Percentiles rank a stretch among this genome's conserved stretches.
phyloP scores from a whole-genome alignment of 768 basidiomycete species.

The Fomitopsis serialis region DNA sequence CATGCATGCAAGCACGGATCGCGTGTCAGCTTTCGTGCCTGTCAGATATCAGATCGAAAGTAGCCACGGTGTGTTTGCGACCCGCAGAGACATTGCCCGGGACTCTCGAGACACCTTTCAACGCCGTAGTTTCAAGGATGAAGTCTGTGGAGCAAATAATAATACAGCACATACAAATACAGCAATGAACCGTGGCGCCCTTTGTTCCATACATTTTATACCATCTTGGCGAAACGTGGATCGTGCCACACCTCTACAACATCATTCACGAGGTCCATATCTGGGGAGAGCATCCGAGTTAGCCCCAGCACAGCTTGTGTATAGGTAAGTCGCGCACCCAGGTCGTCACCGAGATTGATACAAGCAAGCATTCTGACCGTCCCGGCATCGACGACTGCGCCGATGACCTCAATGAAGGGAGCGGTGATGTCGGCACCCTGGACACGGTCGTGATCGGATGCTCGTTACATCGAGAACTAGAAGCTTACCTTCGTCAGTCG shows the following conservation, averaged over 20 bases:
- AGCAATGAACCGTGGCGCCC: not conserved
- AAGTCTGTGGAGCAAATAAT: not conserved
- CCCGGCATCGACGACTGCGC: slow-evolving; percentile 12
- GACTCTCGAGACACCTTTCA: too few species aligned
- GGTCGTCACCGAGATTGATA: slow-evolving; percentile 11
- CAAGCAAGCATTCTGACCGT: slow-evolving; percentile 17
- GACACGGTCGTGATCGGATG: not conserved
- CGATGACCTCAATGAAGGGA: slow-evolving; percentile 17
- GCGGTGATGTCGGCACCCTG: slow-evolving; percentile 5
- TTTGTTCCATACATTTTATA: not conserved
- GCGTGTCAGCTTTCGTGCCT: too few species aligned
- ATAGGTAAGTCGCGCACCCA: slow-evolving; percentile 6
- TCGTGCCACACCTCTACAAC: slow-evolving; percentile 18
- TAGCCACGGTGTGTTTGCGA: too few species aligned
- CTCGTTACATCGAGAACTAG: too few species aligned
- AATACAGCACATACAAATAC: not conserved
- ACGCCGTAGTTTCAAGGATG: too few species aligned
- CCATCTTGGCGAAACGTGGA: slow-evolving; percentile 12
- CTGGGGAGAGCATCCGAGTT: not conserved
- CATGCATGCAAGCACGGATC: too few species aligned
- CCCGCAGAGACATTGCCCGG: too few species aligned
- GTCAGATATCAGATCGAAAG: too few species aligned
- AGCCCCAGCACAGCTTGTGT: too few species aligned
- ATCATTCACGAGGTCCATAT: slow-evolving; percentile 15
- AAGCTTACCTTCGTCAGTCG: slow-evolving; percentile 32